These are phyloP conservation scores for Trichoderma sp. DNA, from an alignment of 2,329 filamentous ascomycete genomes.

Conservation along the genomic window DNA sequence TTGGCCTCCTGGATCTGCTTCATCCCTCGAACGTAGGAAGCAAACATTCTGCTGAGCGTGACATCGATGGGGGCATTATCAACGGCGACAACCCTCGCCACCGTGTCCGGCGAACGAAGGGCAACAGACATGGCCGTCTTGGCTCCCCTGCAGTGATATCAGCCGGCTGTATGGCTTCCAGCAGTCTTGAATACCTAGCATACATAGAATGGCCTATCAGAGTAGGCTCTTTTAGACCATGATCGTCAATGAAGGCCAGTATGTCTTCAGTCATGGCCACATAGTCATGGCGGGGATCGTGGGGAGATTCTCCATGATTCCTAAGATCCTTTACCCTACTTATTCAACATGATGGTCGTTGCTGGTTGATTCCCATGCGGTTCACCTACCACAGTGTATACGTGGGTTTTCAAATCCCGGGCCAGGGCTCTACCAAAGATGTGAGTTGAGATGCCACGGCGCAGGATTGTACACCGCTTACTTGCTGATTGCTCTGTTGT, in stretches of 20 bases:
- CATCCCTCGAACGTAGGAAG: slow-evolving; percentile 81
- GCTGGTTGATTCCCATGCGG: background rate
- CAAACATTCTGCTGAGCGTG: slow-evolving; percentile 69
- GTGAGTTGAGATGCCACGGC: slow-evolving; percentile 17
- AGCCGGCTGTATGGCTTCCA: background rate
- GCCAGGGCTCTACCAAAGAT: slow-evolving; percentile 62
- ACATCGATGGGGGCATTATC: slow-evolving; percentile 91
- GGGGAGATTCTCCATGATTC: slow-evolving; percentile 90
- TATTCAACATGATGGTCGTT: slow-evolving; percentile 12
- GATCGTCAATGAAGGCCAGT: slow-evolving; percentile 69
- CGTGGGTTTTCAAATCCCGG: slow-evolving; percentile 71
- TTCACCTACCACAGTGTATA: slow-evolving; percentile 72
- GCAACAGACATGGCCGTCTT: slow-evolving; percentile 90
- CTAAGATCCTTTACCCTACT: slow-evolving; percentile 65
- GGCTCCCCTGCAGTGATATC: slow-evolving; percentile 61
- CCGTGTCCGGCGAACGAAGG: slow-evolving; percentile 62
- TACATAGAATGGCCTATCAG: slow-evolving; percentile 94
- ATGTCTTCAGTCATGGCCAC: slow-evolving; percentile 78
- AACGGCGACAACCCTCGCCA: slow-evolving; percentile 73
- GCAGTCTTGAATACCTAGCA: slow-evolving; percentile 5
- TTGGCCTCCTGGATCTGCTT: slow-evolving; percentile 68
- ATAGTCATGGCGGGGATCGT: slow-evolving; percentile 75
- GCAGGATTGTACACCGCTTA: slow-evolving; percentile 37
- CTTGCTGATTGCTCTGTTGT: slow-evolving; percentile 94
- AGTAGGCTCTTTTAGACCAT: slow-evolving; percentile 66